These are phyloP conservation scores for Gracilariopsis chorda DNA, from an alignment of 23 red algal species.

Conservation along the genomic window DNA sequence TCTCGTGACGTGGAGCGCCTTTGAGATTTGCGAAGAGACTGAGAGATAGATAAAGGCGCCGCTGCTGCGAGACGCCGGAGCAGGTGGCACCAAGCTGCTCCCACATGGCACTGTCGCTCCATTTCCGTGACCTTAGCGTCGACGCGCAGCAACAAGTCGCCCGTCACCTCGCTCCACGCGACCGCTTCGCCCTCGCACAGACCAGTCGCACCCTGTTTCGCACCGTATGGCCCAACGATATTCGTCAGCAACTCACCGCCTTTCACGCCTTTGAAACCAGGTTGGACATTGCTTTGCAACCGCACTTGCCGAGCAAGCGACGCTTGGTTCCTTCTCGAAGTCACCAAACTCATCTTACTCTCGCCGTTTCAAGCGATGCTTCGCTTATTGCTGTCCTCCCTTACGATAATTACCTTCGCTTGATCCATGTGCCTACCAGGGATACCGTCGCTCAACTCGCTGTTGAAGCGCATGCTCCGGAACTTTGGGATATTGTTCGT, in stretches of 20 bases:
- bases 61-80: no score
- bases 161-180: neutral
- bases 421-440: neutral
- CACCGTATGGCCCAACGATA: neutral
- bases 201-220: conserved; percentile 26
- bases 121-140: conserved; percentile 8
- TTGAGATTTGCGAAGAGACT: no score
- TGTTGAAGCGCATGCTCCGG: neutral
- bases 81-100: no score
- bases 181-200: conserved; percentile 29
- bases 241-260: neutral
- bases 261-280: neutral
- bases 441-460: neutral
- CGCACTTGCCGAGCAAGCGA: neutral
- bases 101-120: no score
- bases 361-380: conserved; percentile 21
- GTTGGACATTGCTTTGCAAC: neutral
- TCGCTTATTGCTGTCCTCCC: conserved; percentile 21
- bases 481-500: conserved; percentile 9
- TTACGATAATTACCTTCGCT: conserved; percentile 32
- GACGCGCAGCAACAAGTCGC: conserved; percentile 23
- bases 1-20: no score
- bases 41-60: no score
- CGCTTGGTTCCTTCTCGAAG: conserved; percentile 9
- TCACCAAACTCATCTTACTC: conserved; percentile 11